Percentiles rank a stretch among this genome's conserved stretches.
Conservation (phyloP, 495 filamentous ascomycete genomes). For the Hyaloscypha variabilis region DNA sequence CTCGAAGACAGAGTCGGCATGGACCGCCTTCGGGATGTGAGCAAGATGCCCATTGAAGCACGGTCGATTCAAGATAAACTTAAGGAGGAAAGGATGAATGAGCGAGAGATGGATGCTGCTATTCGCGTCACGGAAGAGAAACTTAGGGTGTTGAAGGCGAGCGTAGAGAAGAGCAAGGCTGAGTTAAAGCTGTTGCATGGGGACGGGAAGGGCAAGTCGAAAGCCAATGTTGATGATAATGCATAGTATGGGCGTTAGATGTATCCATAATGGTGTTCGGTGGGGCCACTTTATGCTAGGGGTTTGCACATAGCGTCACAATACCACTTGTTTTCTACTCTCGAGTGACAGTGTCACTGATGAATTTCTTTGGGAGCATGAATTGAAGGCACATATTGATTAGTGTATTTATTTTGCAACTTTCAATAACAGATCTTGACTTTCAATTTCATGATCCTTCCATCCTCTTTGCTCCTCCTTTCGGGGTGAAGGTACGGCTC, state of each 20-base stretch:
- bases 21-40: conserved; percentile 58
- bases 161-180: conserved; percentile 55
- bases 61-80: conserved; percentile 56
- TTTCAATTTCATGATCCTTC: no score
- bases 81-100: conserved; percentile 71
- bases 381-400: neutral
- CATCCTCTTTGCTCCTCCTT: no score
- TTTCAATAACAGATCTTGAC: no score
- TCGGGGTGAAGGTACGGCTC: no score
- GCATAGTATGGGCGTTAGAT: neutral
- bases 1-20: conserved; percentile 85
- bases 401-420: no score
- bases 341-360: neutral
- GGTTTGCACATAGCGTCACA: conserved; percentile 10
- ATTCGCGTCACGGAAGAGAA: conserved; percentile 84
- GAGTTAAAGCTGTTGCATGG: neutral
- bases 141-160: conserved; percentile 71
- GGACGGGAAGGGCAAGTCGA: neutral
- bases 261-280: neutral
- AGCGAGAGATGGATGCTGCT: conserved; percentile 81
- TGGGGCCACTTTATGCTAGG: neutral
- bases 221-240: neutral
- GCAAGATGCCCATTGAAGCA: conserved; percentile 45
- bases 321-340: conserved; percentile 14
- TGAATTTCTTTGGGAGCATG: neutral